These are phyloP conservation scores for Fagopyrum esculentum DNA, from an alignment of 148 eudicot genomes.

Conservation along the genomic window DNA sequence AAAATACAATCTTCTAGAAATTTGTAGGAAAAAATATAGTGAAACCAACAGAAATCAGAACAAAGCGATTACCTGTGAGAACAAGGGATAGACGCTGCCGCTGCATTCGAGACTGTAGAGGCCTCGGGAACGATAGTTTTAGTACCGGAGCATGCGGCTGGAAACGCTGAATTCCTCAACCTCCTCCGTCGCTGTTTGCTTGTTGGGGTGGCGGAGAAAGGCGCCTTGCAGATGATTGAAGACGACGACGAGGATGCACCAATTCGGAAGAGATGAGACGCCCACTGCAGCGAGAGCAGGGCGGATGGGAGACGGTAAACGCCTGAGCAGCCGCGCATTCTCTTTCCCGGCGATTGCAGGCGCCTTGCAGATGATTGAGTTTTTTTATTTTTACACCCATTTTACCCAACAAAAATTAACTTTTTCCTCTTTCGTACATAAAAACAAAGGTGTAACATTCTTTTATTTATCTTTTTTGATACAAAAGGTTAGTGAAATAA, in stretches of 20 bases:
- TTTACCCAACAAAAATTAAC: too few species aligned
- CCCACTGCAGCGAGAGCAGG: conserved; percentile 12
- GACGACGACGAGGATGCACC: background rate
- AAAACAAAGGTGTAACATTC: too few species aligned
- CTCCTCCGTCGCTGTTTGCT: conserved; percentile 7
- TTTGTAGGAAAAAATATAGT: background rate
- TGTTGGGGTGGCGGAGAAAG: conserved; percentile 8
- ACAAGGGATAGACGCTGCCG: background rate
- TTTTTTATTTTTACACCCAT: too few species aligned
- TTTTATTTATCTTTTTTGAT: too few species aligned
- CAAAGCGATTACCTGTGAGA: background rate
- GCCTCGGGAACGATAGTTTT: conserved; percentile 1
- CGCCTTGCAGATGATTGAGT: too few species aligned
- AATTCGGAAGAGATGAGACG: conserved; percentile 17
- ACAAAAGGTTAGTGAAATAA: too few species aligned
- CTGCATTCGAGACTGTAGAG: conserved; percentile 8
- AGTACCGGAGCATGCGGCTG: background rate
- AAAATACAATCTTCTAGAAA: background rate
- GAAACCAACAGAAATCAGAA: background rate
- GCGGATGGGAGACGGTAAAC: conserved; percentile 12
- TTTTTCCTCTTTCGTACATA: too few species aligned
- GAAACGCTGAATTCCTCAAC: conserved; percentile 4
- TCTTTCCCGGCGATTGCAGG: background rate
- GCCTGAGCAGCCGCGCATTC: conserved; percentile 10
- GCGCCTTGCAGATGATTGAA: background rate